Conservation (phyloP, 2,329 filamentous ascomycete species). For the Ambrosiella xylebori region DNA sequence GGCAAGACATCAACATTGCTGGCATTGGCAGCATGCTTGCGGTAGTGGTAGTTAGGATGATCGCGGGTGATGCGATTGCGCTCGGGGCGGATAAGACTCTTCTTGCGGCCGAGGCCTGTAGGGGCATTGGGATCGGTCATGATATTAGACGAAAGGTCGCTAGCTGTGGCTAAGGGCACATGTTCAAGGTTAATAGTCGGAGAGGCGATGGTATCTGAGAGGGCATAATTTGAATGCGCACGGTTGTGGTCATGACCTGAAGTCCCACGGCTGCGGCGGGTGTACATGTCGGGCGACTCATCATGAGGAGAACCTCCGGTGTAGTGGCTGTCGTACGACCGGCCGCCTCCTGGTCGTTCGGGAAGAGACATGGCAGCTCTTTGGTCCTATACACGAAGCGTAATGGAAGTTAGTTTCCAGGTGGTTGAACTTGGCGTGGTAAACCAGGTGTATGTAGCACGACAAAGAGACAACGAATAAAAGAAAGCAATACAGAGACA, state of each 20-base stretch:
- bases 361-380: conserved; percentile 39
- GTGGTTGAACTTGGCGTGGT: not conserved
- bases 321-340: conserved; percentile 47
- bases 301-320: conserved; percentile 50
- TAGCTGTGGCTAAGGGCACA: conserved; percentile 33
- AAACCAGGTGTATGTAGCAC: not conserved
- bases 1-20: conserved; percentile 81
- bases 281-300: conserved; percentile 53
- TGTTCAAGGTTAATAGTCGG: conserved; percentile 39
- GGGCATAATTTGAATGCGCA: conserved; percentile 40
- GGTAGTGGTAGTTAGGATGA: conserved; percentile 91
- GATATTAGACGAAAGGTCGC: conserved; percentile 18
- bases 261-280: conserved; percentile 34
- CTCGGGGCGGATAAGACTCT: conserved; percentile 78
- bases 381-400: conserved; percentile 2
- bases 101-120: conserved; percentile 46
- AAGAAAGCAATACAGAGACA: not conserved
- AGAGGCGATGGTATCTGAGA: conserved; percentile 38
- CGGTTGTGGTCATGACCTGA: conserved; percentile 30
- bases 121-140: conserved; percentile 15
- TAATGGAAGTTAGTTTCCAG: not conserved
- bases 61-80: conserved; percentile 68
- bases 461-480: not conserved
- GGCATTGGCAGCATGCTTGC: conserved; percentile 83
- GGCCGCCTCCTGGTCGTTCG: conserved; percentile 45